A percentile compares a stretch with the other conserved stretches of the same genome.
These are phyloP conservation scores for Saccharomyces hybrid DNA, from an alignment of 1,139 yeast species.

Conservation along the genomic window DNA sequence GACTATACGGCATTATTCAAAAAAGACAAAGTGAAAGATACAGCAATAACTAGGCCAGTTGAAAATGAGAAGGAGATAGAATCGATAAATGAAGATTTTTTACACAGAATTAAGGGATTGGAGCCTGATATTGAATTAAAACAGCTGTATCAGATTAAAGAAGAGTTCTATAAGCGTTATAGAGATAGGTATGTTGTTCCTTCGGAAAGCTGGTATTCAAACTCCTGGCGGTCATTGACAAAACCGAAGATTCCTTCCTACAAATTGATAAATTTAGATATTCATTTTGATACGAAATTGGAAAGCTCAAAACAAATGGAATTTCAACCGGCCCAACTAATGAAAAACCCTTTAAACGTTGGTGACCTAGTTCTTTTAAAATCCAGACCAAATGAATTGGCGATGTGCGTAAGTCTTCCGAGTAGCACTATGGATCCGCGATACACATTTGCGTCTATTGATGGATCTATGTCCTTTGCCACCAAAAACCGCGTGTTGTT, in stretches of 20 bases:
- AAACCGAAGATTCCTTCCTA: neutral
- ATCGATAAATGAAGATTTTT: conserved; percentile 10
- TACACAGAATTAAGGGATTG: conserved; percentile 20
- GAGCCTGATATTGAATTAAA: conserved; percentile 27
- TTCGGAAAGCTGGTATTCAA: conserved; percentile 21
- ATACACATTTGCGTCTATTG: conserved; percentile 48
- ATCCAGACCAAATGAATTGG: conserved; percentile 34
- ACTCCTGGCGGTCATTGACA: neutral
- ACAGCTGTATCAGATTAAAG: conserved; percentile 16
- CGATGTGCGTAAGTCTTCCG: conserved; percentile 42
- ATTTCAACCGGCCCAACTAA: conserved; percentile 10
- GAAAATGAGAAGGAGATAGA: conserved; percentile 6
- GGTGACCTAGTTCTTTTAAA: conserved; percentile 43
- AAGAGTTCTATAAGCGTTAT: conserved; percentile 17
- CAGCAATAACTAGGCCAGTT: neutral
- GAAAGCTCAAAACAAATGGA: neutral
- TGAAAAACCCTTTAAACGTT: conserved; percentile 30
- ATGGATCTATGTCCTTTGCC: conserved; percentile 50
- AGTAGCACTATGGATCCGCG: conserved; percentile 37
- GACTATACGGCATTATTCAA: neutral
- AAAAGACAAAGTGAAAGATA: neutral
- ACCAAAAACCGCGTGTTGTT: conserved; percentile 40
- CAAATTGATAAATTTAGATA: conserved; percentile 7
- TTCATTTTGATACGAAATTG: neutral
- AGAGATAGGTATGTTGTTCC: conserved; percentile 20